Conservation (phyloP, 2,329 filamentous ascomycete genomes). For the Paecilomyces formosus region DNA sequence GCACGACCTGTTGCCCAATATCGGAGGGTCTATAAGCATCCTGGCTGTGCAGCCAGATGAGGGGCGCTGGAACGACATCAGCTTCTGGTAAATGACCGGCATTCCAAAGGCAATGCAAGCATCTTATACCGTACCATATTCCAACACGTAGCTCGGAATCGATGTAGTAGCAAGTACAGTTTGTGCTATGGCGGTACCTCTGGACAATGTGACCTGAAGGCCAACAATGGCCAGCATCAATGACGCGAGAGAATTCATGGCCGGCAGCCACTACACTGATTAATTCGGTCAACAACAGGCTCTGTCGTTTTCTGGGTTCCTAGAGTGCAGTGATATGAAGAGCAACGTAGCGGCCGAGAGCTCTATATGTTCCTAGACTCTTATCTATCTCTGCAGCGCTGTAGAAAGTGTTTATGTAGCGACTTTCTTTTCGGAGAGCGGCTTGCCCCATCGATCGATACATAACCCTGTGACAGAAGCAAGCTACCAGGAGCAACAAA, state of each 20-base stretch:
- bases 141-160: slow-evolving; percentile 38
- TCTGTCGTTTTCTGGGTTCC: no score
- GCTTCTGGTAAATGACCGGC: background rate
- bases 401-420: background rate
- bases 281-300: background rate
- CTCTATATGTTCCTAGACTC: background rate
- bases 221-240: background rate
- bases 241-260: background rate
- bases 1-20: slow-evolving; percentile 38
- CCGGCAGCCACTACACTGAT: background rate
- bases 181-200: background rate
- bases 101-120: background rate
- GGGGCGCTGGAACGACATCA: slow-evolving; percentile 33
- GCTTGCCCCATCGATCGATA: background rate
- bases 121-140: slow-evolving; percentile 32
- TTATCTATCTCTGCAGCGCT: background rate
- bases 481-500: background rate
- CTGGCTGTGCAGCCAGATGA: slow-evolving; percentile 43
- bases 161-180: slow-evolving; percentile 4
- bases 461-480: background rate
- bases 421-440: background rate
- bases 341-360: background rate
- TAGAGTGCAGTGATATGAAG: no score
- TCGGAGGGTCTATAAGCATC: slow-evolving; percentile 46
- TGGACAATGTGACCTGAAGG: background rate